phyloP scores from a whole-genome alignment of 768 basidiomycete genomes.

The Mycena rebaudengoi region DNA sequence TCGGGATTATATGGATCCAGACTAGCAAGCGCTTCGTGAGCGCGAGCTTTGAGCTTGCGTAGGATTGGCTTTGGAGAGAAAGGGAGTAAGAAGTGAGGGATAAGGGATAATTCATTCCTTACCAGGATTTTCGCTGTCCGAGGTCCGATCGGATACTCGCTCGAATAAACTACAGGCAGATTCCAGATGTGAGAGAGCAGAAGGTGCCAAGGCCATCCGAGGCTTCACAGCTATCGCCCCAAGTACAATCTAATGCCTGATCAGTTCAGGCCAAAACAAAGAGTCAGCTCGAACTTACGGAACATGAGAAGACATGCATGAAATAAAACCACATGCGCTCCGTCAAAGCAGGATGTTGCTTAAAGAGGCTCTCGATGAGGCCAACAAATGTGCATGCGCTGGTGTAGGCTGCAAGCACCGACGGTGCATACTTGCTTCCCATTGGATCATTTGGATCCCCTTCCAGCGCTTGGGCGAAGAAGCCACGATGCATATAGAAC shows the following conservation, averaged over 20 bases:
- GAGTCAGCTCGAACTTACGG: constrained; percentile 50
- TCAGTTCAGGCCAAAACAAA: neutral
- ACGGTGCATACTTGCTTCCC: constrained; percentile 73
- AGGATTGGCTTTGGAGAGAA: constrained; percentile 61
- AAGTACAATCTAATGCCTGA: constrained; percentile 62
- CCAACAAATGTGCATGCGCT: constrained; percentile 76
- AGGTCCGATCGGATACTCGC: constrained; percentile 58
- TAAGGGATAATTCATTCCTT: constrained; percentile 33
- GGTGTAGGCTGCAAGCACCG: constrained; percentile 74
- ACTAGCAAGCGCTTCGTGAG: constrained; percentile 50
- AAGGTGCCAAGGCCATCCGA: constrained; percentile 68
- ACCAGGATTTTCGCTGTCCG: constrained; percentile 70
- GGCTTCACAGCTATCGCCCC: constrained; percentile 75
- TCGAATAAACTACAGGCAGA: constrained; percentile 66
- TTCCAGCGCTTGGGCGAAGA: constrained; percentile 75
- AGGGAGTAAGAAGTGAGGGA: neutral
- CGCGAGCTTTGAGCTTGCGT: constrained; percentile 62
- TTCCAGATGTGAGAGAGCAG: constrained; percentile 74
- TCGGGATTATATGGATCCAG: constrained; percentile 30
- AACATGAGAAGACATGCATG: constrained; percentile 77
- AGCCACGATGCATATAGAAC: constrained; percentile 80
- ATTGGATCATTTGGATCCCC: constrained; percentile 71
- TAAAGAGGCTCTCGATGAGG: constrained; percentile 68
- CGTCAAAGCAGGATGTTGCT: constrained; percentile 70
- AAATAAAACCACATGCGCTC: constrained; percentile 80